These are phyloP conservation scores for Paracoccidioides lutzii DNA, from an alignment of 2,329 filamentous ascomycete genomes.

Conservation along the genomic window DNA sequence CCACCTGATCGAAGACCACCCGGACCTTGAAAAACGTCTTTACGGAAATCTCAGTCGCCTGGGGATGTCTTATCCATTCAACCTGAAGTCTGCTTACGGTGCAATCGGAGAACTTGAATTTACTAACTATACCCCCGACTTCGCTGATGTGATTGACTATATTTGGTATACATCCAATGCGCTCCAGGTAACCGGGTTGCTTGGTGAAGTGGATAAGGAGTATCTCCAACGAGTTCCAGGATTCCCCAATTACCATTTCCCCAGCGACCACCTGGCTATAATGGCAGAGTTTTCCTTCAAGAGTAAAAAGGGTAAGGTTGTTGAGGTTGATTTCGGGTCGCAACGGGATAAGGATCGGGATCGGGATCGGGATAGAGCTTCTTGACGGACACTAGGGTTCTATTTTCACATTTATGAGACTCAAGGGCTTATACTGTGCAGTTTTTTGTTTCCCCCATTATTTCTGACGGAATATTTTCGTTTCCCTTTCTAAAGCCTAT, in stretches of 20 bases:
- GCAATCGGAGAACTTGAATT: constrained; percentile 77
- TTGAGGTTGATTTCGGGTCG: constrained; percentile 50
- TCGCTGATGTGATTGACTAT: constrained; percentile 86
- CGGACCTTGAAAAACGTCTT: constrained; percentile 64
- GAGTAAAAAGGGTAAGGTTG: constrained; percentile 63
- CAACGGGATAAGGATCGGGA: constrained; percentile 21
- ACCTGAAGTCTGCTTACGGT: constrained; percentile 77
- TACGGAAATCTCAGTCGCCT: constrained; percentile 90
- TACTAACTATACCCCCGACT: constrained; percentile 94
- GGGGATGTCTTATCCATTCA: constrained; percentile 91
- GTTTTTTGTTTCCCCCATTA: constrained; percentile 18
- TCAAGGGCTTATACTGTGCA: constrained; percentile 26
- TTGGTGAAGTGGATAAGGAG: constrained; percentile 74
- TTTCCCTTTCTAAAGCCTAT: constrained; percentile 15
- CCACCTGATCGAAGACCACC: constrained; percentile 61
- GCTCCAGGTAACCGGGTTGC: constrained; percentile 67
- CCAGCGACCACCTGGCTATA: constrained; percentile 81
- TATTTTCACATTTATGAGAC: constrained; percentile 27
- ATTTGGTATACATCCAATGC: constrained; percentile 95
- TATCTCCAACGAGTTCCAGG: constrained; percentile 79
- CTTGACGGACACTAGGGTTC: constrained; percentile 19
- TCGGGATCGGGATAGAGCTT: constrained; percentile 1
- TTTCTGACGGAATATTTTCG: constrained; percentile 32
- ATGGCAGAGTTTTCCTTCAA: constrained; percentile 85
- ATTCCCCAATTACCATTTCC: constrained; percentile 90